Conservation (phyloP, 2,329 filamentous ascomycete genomes). For the Simplicillium aogashimaense region DNA sequence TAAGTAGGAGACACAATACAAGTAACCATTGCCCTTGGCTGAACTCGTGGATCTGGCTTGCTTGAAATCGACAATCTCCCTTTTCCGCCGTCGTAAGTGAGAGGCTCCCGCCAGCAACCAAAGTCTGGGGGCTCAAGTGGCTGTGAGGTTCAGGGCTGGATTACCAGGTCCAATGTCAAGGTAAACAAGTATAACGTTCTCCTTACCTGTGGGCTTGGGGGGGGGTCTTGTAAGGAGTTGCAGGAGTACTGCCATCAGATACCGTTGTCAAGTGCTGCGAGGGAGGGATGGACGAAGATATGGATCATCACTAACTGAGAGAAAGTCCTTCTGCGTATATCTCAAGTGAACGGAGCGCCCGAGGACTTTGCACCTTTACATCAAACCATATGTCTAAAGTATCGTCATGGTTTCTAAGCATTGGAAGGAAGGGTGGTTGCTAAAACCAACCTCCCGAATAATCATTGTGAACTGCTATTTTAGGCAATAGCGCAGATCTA, state of each 20-base stretch:
- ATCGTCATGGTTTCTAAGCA: too few relatives aligned
- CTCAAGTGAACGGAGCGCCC: too few relatives aligned
- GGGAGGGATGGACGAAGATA: conserved; percentile 14
- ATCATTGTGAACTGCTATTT: too few relatives aligned
- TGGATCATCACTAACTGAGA: too few relatives aligned
- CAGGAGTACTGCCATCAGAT: not conserved
- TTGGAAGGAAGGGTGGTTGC: too few relatives aligned
- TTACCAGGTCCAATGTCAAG: conserved; percentile 25
- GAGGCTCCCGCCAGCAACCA: conserved; percentile 29
- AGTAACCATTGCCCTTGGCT: too few relatives aligned
- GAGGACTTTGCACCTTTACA: too few relatives aligned
- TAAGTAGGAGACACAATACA: conserved; percentile 9
- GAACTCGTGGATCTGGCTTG: conserved; percentile 21
- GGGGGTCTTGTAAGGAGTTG: not conserved
- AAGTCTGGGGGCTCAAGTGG: conserved; percentile 21
- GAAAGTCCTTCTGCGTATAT: too few relatives aligned
- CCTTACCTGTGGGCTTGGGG: conserved; percentile 9
- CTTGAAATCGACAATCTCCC: conserved; percentile 27
- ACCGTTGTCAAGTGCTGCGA: conserved; percentile 21
- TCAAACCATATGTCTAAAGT: too few relatives aligned
- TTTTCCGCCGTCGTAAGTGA: conserved; percentile 29
- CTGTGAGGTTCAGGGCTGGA: conserved; percentile 23
- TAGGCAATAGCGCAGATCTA: too few relatives aligned
- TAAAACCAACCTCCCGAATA: too few relatives aligned
- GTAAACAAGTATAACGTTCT: conserved; percentile 17